phyloP scores from a whole-genome alignment of 306 rosid species.

The Herpetospermum pedunculosum region DNA sequence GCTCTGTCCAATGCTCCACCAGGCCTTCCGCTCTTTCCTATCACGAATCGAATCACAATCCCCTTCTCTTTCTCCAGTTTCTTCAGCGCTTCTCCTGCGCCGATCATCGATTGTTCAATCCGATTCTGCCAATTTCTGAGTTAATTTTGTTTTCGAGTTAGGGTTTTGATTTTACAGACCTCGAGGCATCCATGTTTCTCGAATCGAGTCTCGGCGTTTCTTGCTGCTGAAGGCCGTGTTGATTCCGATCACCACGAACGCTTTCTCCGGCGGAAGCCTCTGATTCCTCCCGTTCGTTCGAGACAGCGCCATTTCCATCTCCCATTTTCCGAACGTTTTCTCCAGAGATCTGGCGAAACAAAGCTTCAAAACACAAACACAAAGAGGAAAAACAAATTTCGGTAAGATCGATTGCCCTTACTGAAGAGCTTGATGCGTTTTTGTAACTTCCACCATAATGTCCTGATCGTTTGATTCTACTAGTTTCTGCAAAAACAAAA shows the following conservation, averaged over 20 bases:
- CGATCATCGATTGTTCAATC: not conserved
- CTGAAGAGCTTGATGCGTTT: conserved; percentile 79
- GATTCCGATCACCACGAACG: conserved; percentile 78
- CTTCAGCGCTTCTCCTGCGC: conserved; percentile 38
- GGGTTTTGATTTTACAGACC: conserved; percentile 19
- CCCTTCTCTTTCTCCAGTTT: conserved; percentile 74
- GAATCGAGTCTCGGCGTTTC: conserved; percentile 56
- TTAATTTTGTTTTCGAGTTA: not conserved
- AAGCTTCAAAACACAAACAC: not conserved
- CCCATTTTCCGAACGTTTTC: conserved; percentile 55
- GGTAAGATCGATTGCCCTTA: conserved; percentile 8
- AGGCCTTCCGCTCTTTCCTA: conserved; percentile 56
- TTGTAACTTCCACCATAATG: conserved; percentile 55
- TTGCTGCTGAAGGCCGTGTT: conserved; percentile 89
- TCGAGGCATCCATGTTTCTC: conserved; percentile 77
- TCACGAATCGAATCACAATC: conserved; percentile 69
- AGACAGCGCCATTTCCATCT: conserved; percentile 55
- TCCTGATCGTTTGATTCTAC: conserved; percentile 41
- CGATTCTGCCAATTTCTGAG: not conserved
- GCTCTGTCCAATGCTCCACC: conserved; percentile 58
- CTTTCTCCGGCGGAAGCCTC: conserved; percentile 30
- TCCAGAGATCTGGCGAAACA: conserved; percentile 42
- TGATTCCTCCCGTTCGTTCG: conserved; percentile 17
- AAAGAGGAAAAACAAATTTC: not conserved
- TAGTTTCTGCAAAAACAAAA: conserved; percentile 35